Conservation (phyloP, 2,329 filamentous ascomycete genomes). For the Moelleriella libera region DNA sequence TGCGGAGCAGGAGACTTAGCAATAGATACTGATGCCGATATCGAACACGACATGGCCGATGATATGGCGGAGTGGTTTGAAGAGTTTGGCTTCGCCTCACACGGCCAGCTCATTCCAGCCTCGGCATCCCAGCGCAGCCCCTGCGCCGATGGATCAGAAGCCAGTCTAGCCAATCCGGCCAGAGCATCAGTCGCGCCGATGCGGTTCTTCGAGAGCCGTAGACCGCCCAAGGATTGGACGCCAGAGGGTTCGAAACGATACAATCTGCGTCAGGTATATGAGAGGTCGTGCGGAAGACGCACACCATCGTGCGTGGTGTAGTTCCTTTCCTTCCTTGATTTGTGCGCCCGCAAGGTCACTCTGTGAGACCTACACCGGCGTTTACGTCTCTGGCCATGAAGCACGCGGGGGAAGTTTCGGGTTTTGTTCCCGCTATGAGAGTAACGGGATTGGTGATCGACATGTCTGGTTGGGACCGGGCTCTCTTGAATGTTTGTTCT, state of each 20-base stretch:
- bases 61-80: conserved; percentile 37
- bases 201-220: conserved; percentile 16
- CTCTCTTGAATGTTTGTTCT: no score
- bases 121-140: background rate
- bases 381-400: no score
- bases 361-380: no score
- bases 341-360: no score
- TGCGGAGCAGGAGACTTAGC: conserved; percentile 35
- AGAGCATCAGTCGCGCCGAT: conserved; percentile 17
- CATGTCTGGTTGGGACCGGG: no score
- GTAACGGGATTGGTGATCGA: no score
- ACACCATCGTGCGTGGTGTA: conserved; percentile 18
- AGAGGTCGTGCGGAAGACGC: conserved; percentile 9
- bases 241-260: conserved; percentile 12
- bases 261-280: conserved; percentile 1
- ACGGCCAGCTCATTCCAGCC: conserved; percentile 23
- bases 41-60: conserved; percentile 21
- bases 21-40: conserved; percentile 16
- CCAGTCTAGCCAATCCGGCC: conserved; percentile 13
- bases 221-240: conserved; percentile 20
- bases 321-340: background rate
- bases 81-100: conserved; percentile 30
- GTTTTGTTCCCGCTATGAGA: no score
- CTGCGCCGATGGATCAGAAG: background rate
- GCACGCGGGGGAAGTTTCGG: no score